Base-by-base conservation (phyloP, 163 green algal species). In the Chloroidium sp. region DNA sequence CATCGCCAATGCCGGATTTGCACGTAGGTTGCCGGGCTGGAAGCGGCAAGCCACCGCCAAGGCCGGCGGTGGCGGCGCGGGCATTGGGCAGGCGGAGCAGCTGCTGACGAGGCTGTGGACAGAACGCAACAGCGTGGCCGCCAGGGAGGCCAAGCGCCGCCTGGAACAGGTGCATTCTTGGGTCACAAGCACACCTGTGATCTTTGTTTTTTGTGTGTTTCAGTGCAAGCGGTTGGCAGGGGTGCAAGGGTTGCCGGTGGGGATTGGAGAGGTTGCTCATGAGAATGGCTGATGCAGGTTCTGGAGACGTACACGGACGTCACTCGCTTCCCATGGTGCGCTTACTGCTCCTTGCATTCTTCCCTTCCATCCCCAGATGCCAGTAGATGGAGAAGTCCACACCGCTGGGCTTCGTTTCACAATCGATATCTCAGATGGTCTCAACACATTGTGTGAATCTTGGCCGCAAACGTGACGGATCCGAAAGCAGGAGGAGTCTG, bases 241-340 rank as follows among this genome's bases (percentile, higher is more conserved):
- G 36, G 36, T 36, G 36, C 36, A 36, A 36, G 36, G 36, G 36
- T 36, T 36, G 36, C 36, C 36, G 36, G 36, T 36, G 36, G 36
- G 36, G 36, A 36, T 36, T 36, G 36, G 36, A 36, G 36, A 36
- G 36, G 36, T 36, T 36, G 36, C 36, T 36, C 36, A 36, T 36
- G 36, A 36, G 36, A 36, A 36, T 36, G 36, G 36, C 36, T 36
- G 36, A 36, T 36, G 36, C 36, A 36, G 36, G 78, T 82, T 0
- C 79, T 82, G 81, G 93, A 97, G 77, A 92, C 88, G 0, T 97
- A 91, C 88, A 97, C 93, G 2, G 93, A 97, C 83, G 87, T 95
- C 64, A 97, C 85, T 12, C 85, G 82, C 67, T 86, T 86, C 58
- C 82, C 69, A 57, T 75, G 76, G 81, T 85, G 68, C 60, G 78